These are phyloP conservation scores for Nicotiana attenuata DNA, from an alignment of 257 asterid genomes.

Conservation along the genomic window DNA sequence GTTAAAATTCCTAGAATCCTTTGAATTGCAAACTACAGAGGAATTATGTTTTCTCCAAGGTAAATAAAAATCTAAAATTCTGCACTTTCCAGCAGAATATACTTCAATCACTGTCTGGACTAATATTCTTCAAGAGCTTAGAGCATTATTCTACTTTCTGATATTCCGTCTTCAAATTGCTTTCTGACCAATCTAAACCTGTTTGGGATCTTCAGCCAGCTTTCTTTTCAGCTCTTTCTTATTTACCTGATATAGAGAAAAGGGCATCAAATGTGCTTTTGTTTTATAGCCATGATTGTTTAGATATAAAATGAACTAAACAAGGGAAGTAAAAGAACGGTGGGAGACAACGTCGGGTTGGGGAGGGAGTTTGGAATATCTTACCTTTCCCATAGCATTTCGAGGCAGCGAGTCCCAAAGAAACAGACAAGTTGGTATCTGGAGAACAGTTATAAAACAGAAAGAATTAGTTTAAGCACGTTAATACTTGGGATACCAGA, in stretches of 20 bases:
- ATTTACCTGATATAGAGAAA: constrained; percentile 52
- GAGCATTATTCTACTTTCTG: background rate
- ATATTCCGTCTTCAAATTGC: background rate
- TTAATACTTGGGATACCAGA: background rate
- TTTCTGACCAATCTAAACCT: background rate
- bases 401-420: constrained; percentile 88
- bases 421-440: constrained; percentile 72
- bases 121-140: background rate
- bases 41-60: background rate
- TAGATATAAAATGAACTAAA: background rate
- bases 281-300: background rate
- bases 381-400: constrained; percentile 96
- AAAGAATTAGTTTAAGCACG: background rate
- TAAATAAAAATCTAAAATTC: background rate
- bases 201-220: constrained; percentile 29
- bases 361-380: background rate
- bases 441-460: constrained; percentile 6
- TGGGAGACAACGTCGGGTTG: background rate
- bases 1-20: background rate
- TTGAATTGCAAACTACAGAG: background rate
- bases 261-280: background rate
- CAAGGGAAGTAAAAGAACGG: background rate
- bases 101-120: background rate
- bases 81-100: background rate
- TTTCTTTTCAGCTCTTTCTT: constrained; percentile 77